Conservation (phyloP, 805 yeast genomes). For the Kodamaea fukazawae region DNA sequence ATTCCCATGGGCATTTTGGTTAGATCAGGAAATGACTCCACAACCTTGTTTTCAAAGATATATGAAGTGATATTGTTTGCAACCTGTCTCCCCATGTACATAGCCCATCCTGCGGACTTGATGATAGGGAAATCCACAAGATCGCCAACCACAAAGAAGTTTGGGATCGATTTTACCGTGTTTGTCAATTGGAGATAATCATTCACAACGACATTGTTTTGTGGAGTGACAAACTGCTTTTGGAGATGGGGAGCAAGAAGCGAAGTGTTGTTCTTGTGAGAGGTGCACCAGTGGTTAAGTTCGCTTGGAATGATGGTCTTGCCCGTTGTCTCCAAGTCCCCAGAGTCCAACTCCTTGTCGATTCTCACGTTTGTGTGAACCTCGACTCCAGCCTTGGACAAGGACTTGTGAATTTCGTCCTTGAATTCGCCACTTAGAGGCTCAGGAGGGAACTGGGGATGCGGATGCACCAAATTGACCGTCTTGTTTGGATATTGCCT, state of each 20-base stretch:
- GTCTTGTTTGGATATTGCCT: slow-evolving; percentile 28
- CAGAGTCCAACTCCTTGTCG: slow-evolving; percentile 22
- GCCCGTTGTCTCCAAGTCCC: slow-evolving; percentile 24
- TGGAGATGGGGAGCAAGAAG: slow-evolving; percentile 22
- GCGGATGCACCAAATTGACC: slow-evolving; percentile 40
- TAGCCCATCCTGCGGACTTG: slow-evolving; percentile 47
- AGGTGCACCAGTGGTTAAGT: slow-evolving; percentile 37
- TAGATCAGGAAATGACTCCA: slow-evolving; percentile 35
- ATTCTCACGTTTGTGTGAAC: slow-evolving; percentile 31
- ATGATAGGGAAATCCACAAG: slow-evolving; percentile 39
- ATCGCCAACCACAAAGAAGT: slow-evolving; percentile 39
- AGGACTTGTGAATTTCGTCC: slow-evolving; percentile 23
- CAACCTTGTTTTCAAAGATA: slow-evolving; percentile 27
- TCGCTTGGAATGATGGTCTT: slow-evolving; percentile 27
- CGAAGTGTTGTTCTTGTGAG: slow-evolving; percentile 31
- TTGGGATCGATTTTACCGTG: slow-evolving; percentile 15
- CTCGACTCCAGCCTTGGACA: slow-evolving; percentile 27
- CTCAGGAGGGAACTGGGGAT: slow-evolving; percentile 36
- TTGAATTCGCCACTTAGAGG: slow-evolving; percentile 32
- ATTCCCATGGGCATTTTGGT: slow-evolving; percentile 37
- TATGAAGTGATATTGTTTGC: slow-evolving; percentile 35
- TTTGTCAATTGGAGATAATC: slow-evolving; percentile 33
- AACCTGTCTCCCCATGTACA: slow-evolving; percentile 39
- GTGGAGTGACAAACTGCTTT: slow-evolving; percentile 22
- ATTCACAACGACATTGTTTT: slow-evolving; percentile 33